Base-by-base conservation (phyloP, 768 basidiomycete genomes). In the Lentinus brumalis region DNA sequence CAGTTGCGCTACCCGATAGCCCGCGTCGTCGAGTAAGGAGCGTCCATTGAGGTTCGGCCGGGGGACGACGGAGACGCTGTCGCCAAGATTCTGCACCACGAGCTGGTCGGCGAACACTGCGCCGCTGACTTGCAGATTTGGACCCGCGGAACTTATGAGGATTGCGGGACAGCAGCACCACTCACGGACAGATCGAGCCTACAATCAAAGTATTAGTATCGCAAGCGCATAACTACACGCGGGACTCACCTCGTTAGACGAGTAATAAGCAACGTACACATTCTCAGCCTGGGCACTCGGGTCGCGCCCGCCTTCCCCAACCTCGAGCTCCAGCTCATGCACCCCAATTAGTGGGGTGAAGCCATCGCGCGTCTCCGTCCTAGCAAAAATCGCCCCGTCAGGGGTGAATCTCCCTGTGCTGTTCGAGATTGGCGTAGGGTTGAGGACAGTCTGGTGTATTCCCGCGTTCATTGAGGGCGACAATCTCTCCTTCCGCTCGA, bases 131-230 rank as follows among this genome's bases (percentile, higher is more conserved):
- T 30, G 32, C 18, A 71, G 49, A 14, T 58, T 44, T 18, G 70
- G 64, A 38, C 67, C 70, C 1, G 67, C 65, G 4, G 64, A 54
- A 5, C 49, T 62, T 12, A 70, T 15, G n/a, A 69, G 32, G 46
- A 71, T 50, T 16, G 46, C 54, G 9, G 70, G 67, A 44, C 69
- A 71, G 56, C 67, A 70, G 35, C 53, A 65, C 9, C 11, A 38
- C 11, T 61, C 39, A 15, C 60, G 58, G 42, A 70, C 9, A 10
- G 15, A 2, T 39, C 31, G n/a, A 32, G 49, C 47, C 65, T 65
- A 41, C 16, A 53, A 30, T 18, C 31, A n/a, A 21, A 29, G 6
- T n/a, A 12, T 31, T 0, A 49, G 15, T 18, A 51, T 56, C 12
- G 35, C 30, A 16, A 41, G 15, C 32, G 39, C 5, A 38, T n/a